A percentile compares a stretch with the other conserved stretches of the same genome.
phyloP scores from a whole-genome alignment of 768 basidiomycete genomes.

The Obba rivulosa region DNA sequence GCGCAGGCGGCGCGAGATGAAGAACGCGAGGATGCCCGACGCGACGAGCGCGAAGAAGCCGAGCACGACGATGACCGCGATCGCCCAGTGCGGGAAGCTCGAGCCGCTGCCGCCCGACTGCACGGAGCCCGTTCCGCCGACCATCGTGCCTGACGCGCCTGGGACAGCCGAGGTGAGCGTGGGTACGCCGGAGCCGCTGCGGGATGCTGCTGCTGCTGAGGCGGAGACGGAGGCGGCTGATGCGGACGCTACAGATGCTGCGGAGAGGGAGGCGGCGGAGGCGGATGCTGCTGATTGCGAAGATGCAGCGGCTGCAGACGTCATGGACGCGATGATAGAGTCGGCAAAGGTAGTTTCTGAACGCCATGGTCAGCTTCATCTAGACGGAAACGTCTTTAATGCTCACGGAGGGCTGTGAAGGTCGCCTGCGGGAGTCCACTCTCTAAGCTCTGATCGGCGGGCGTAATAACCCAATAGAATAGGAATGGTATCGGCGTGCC shows the following conservation, averaged over 20 bases:
- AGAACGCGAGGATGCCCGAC: constrained; percentile 60
- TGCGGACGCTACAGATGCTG: constrained; percentile 19
- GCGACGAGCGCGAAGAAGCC: constrained; percentile 80
- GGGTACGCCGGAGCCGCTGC: neutral
- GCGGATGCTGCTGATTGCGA: constrained; percentile 33
- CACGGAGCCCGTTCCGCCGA: constrained; percentile 27
- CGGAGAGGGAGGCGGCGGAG: constrained; percentile 28
- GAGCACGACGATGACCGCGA: constrained; percentile 83
- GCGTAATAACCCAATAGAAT: constrained; percentile 77
- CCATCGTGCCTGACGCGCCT: constrained; percentile 5
- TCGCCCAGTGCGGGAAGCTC: constrained; percentile 83
- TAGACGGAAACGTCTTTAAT: neutral
- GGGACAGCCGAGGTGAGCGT: constrained; percentile 18
- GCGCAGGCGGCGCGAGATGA: constrained; percentile 67
- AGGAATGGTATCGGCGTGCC: constrained; percentile 56
- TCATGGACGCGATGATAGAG: constrained; percentile 54
- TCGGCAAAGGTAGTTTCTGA: constrained; percentile 75
- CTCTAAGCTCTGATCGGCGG: constrained; percentile 50
- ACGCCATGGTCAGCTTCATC: constrained; percentile 6
- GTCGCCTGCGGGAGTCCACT: constrained; percentile 61
- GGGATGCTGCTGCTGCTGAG: constrained; percentile 4
- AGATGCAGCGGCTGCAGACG: constrained; percentile 38
- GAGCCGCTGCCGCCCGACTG: constrained; percentile 35
- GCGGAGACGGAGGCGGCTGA: constrained; percentile 22
- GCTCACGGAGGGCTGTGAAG: constrained; percentile 79